A percentile compares a stretch with the other conserved stretches of the same genome.
phyloP scores from a whole-genome alignment of 2,329 filamentous ascomycete species.

The Ceratocystis alfenasii region DNA sequence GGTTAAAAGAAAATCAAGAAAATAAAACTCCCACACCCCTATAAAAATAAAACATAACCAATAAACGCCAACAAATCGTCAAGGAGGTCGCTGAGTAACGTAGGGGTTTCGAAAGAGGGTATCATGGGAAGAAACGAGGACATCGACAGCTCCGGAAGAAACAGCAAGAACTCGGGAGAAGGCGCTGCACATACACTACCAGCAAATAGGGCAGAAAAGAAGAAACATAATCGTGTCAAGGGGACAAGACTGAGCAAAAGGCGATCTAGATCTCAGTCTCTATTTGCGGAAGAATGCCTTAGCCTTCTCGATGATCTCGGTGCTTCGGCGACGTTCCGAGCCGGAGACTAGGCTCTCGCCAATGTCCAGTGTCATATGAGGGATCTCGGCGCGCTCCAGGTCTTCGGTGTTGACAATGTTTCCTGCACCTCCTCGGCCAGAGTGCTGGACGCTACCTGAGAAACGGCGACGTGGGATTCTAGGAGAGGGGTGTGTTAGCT shows the following conservation, averaged over 20 bases:
- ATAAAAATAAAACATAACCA: neutral
- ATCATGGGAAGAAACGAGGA: constrained; percentile 10
- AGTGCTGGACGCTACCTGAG: constrained; percentile 45
- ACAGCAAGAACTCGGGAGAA: constrained; percentile 5
- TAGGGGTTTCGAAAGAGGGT: constrained; percentile 8
- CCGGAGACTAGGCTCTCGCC: constrained; percentile 24
- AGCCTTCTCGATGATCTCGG: constrained; percentile 27
- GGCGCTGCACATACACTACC: neutral
- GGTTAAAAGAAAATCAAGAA: neutral
- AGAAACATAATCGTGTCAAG: neutral
- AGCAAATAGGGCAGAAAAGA: neutral
- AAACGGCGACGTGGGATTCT: constrained; percentile 46
- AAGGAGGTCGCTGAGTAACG: neutral
- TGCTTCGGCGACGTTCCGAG: constrained; percentile 28
- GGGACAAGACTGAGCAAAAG: neutral
- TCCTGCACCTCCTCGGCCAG: constrained; percentile 63
- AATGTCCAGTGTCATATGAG: constrained; percentile 26
- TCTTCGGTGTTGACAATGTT: constrained; percentile 46
- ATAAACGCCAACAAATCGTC: too few species aligned
- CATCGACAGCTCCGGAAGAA: constrained; percentile 10
- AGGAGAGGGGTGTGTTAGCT: constrained; percentile 21
- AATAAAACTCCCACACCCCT: neutral
- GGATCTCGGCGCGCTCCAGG: constrained; percentile 29
- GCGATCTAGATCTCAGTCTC: neutral
- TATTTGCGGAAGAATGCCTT: constrained; percentile 21